These are phyloP conservation scores for Immersiporthe knoxdaviesiana DNA, from an alignment of 2,329 filamentous ascomycete genomes.

Conservation along the genomic window DNA sequence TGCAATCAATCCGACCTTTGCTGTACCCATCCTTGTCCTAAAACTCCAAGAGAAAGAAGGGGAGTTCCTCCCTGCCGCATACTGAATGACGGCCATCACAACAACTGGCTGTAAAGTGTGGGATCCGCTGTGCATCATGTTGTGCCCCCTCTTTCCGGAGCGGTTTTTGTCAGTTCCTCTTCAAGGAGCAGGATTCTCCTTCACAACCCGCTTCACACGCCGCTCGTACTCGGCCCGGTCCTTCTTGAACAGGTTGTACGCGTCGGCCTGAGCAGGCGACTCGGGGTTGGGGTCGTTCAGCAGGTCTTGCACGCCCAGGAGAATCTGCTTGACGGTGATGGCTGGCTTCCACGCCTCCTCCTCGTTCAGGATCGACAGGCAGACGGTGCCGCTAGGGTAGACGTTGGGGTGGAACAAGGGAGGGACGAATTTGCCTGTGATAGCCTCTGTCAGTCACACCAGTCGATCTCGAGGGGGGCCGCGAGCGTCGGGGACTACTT, in stretches of 20 bases:
- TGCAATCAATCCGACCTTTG: conserved; percentile 25
- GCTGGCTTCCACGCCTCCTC: conserved; percentile 98
- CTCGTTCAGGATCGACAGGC: conserved; percentile 95
- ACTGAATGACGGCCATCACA: neutral
- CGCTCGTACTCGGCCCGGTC: conserved; percentile 86
- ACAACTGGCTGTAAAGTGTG: neutral
- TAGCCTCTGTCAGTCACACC: conserved; percentile 1
- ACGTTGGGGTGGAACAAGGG: conserved; percentile 98
- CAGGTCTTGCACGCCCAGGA: conserved; percentile 93
- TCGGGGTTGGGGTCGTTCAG: conserved; percentile 97
- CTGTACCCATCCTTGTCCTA: conserved; percentile 22
- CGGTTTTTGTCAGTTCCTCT: neutral
- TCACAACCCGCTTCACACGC: conserved; percentile 83
- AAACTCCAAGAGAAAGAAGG: conserved; percentile 25
- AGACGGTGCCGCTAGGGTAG: conserved; percentile 97
- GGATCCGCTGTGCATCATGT: neutral
- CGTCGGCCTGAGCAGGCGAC: conserved; percentile 93
- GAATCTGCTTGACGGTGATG: conserved; percentile 97
- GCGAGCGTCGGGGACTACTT: conserved; percentile 47
- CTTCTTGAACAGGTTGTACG: conserved; percentile 95
- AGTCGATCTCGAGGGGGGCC: neutral
- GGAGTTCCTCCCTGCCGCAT: neutral
- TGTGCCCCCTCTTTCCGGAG: neutral
- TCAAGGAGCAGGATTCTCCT: conserved; percentile 81
- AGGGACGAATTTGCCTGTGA: conserved; percentile 87